phyloP scores from a whole-genome alignment of 768 basidiomycete genomes.

The Cyclocybe aegerita region DNA sequence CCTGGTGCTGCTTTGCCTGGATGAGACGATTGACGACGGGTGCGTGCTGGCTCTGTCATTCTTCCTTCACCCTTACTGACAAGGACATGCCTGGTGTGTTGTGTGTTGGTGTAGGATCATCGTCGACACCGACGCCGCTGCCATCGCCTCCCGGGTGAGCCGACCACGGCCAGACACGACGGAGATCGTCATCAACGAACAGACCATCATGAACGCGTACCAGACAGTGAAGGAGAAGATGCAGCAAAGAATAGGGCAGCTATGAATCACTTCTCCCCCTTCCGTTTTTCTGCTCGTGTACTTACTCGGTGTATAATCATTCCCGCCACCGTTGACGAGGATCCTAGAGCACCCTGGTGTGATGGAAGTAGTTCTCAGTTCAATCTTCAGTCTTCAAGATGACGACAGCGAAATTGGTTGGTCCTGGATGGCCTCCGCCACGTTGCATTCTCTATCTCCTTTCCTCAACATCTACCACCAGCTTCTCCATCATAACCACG shows the following conservation, averaged over 20 bases:
- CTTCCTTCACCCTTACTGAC: neutral
- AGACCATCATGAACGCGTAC: conserved; percentile 92
- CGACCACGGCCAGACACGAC: conserved; percentile 90
- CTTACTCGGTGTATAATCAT: neutral
- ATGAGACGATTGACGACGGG: conserved; percentile 99
- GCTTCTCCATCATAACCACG: too few species aligned
- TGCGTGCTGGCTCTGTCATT: conserved; percentile 36
- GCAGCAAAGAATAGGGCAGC: conserved; percentile 77
- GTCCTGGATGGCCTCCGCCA: too few species aligned
- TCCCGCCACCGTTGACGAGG: too few species aligned
- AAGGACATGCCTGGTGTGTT: neutral
- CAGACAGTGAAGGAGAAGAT: conserved; percentile 85
- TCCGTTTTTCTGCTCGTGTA: neutral
- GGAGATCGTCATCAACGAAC: conserved; percentile 98
- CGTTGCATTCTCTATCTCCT: too few species aligned
- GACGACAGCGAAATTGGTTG: too few species aligned
- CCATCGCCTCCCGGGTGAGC: conserved; percentile 95
- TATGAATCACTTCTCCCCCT: conserved; percentile 36
- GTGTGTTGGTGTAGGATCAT: conserved; percentile 94
- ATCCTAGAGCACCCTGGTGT: too few species aligned
- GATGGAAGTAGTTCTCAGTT: too few species aligned
- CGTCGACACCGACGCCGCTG: conserved; percentile 92
- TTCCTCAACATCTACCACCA: too few species aligned
- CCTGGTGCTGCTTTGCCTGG: conserved; percentile 86
- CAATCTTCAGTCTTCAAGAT: too few species aligned